phyloP scores from a whole-genome alignment of 345 rosid species.

The Pelargonium nanum region DNA sequence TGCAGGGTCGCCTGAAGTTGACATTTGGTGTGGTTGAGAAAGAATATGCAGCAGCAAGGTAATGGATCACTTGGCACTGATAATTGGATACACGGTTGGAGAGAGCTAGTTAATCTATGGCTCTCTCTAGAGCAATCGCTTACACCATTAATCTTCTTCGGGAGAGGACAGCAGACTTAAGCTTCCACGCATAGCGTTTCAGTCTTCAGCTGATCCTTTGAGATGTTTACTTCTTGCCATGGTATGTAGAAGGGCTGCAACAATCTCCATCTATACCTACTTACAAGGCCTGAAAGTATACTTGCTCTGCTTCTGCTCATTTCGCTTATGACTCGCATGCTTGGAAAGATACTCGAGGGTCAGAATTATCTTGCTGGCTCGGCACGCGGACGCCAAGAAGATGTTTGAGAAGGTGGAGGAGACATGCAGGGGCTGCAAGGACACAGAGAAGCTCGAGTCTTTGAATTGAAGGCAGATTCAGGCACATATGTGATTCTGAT shows the following conservation, averaged over 20 bases:
- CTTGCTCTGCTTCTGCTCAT: background rate
- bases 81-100: background rate
- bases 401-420: background rate
- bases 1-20: constrained; percentile 65
- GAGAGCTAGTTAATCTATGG: background rate
- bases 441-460: background rate
- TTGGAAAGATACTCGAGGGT: no score
- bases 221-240: no score
- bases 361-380: no score
- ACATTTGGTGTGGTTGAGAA: constrained; percentile 53
- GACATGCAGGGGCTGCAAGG: background rate
- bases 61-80: constrained; percentile 4
- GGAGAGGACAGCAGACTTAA: background rate
- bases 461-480: no score
- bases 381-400: no score
- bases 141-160: background rate
- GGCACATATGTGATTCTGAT: background rate
- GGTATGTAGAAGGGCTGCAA: background rate
- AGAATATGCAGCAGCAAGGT: constrained; percentile 44
- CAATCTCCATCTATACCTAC: background rate
- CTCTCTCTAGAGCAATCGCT: background rate
- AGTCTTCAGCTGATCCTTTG: no score
- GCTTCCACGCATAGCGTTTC: no score
- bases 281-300: no score
- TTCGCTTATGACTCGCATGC: no score